phyloP scores from a whole-genome alignment of 495 filamentous ascomycete species.

The Podospora anserina region DNA sequence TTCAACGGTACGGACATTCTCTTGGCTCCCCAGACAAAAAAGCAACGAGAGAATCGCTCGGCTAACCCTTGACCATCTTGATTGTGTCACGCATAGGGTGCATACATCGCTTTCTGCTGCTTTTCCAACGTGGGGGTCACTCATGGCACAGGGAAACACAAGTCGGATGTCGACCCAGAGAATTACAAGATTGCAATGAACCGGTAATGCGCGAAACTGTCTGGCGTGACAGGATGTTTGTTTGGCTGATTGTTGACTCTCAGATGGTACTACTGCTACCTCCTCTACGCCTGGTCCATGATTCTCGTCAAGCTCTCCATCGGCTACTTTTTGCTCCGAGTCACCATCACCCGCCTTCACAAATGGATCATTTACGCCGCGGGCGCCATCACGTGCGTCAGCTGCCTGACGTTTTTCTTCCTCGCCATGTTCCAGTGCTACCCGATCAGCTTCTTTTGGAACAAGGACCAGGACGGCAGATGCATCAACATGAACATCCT shows the following conservation, averaged over 20 bases:
- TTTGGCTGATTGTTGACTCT: too few relatives aligned
- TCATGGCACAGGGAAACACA: constrained; percentile 24
- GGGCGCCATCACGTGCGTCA: constrained; percentile 17
- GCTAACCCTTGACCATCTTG: not conserved
- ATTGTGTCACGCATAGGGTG: constrained; percentile 5
- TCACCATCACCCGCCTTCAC: constrained; percentile 23
- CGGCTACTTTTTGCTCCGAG: constrained; percentile 32
- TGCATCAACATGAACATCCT: constrained; percentile 27
- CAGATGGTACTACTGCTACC: constrained; percentile 26
- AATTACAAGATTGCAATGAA: not conserved
- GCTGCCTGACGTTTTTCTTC: constrained; percentile 18
- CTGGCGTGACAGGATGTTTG: too few relatives aligned
- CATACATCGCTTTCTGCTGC: constrained; percentile 16
- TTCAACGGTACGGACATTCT: not conserved
- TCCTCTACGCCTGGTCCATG: constrained; percentile 20
- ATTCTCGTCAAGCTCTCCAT: constrained; percentile 31
- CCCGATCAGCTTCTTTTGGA: constrained; percentile 31
- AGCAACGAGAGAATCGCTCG: not conserved
- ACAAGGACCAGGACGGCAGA: constrained; percentile 16
- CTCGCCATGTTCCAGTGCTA: constrained; percentile 29
- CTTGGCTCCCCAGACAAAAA: not conserved
- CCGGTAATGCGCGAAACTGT: too few relatives aligned
- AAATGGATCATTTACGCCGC: constrained; percentile 25
- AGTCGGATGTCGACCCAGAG: constrained; percentile 16
- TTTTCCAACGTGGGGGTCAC: constrained; percentile 18